Percentiles rank a stretch among this genome's conserved stretches.
phyloP scores from a whole-genome alignment of 2,329 filamentous ascomycete genomes.

The Piedraia hortae region DNA sequence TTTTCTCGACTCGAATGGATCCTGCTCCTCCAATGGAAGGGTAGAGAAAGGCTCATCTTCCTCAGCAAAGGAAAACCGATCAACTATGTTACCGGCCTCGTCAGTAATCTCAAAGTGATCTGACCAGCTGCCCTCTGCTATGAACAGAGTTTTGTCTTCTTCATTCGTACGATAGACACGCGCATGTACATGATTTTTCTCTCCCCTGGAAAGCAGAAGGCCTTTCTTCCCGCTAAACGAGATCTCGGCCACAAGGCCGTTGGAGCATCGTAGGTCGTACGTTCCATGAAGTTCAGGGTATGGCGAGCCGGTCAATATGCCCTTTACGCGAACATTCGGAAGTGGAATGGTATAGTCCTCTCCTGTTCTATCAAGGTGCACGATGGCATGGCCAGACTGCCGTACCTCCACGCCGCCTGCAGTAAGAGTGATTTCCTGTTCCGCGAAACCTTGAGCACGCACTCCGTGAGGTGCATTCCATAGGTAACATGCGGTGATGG shows the following conservation, averaged over 20 bases:
- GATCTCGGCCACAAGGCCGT: slow-evolving; percentile 16
- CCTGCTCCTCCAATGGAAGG: slow-evolving; percentile 13
- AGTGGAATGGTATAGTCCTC: slow-evolving; percentile 20
- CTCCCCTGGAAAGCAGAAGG: slow-evolving; percentile 14
- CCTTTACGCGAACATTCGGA: slow-evolving; percentile 20
- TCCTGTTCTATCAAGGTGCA: slow-evolving; percentile 17
- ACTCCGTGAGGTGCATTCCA: slow-evolving; percentile 19
- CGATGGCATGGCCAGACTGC: slow-evolving; percentile 19
- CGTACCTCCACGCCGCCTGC: slow-evolving; percentile 19
- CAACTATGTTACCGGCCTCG: slow-evolving; percentile 11
- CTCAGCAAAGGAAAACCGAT: slow-evolving; percentile 12
- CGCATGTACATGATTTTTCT: slow-evolving; percentile 18
- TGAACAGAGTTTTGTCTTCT: slow-evolving; percentile 13
- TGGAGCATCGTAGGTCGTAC: slow-evolving; percentile 17
- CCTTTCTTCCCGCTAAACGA: slow-evolving; percentile 19
- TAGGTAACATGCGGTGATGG: slow-evolving; percentile 20
- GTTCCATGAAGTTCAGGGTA: slow-evolving; percentile 19
- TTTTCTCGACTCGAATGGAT: slow-evolving; percentile 19
- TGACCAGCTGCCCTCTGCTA: slow-evolving; percentile 17
- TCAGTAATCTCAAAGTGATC: slow-evolving; percentile 15
- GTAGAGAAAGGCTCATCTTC: slow-evolving; percentile 6
- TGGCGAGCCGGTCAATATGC: slow-evolving; percentile 16
- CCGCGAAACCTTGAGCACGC: slow-evolving; percentile 19
- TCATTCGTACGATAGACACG: slow-evolving; percentile 9
- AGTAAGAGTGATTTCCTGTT: slow-evolving; percentile 20